Percentiles rank a stretch among this genome's conserved stretches.
Conservation (phyloP, 176 grass and related monocot genomes). For the maize (Zea mays) region Zm-B73-REFERENCE-NAM-5.0 NC_050101.1:32300001-32300500, state of each 20-base stretch:
- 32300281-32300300: slow-evolving; percentile 18
- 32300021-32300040: not conserved
- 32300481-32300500: slow-evolving; percentile 98
- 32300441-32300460: slow-evolving; percentile 60
- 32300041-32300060: slow-evolving; percentile 16
- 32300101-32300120: slow-evolving; percentile 88
- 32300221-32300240: slow-evolving; percentile 23
- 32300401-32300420: not conserved
- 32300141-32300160: slow-evolving; percentile 95
- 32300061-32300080: slow-evolving; percentile 26
- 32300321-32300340: slow-evolving; percentile 99
- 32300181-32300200: slow-evolving; percentile 58
- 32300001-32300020: not conserved
- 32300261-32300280: not conserved
- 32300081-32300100: slow-evolving; percentile 90
- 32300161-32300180: slow-evolving; percentile 94
- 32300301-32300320: slow-evolving; percentile 80
- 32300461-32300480: slow-evolving; percentile 97
- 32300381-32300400: slow-evolving; percentile 29
- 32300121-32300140: slow-evolving; percentile 95
- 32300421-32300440: not conserved
- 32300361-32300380: slow-evolving; percentile 96
- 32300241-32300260: slow-evolving; percentile 18
- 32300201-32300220: slow-evolving; percentile 37
- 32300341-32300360: slow-evolving; percentile 95